Percentiles rank a stretch among this genome's conserved stretches.
These are phyloP conservation scores for Breviolum minutum DNA, from an alignment of 73 alveolate genomes.

Conservation along the genomic window DNA sequence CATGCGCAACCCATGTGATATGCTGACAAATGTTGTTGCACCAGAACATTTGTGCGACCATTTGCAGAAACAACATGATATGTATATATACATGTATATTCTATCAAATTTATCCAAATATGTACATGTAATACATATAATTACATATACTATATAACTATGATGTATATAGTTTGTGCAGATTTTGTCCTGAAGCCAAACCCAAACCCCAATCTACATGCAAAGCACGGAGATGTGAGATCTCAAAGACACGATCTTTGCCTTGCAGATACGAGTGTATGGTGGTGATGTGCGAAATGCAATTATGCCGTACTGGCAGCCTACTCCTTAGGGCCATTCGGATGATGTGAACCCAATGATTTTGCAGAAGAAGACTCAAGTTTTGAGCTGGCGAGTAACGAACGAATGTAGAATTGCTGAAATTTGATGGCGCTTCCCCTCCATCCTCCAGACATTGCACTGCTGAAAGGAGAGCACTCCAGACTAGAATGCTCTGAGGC, in stretches of 20 bases:
- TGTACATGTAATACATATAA: too few species aligned
- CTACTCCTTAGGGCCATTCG: neutral
- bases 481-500: neutral
- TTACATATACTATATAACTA: too few species aligned
- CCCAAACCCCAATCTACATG: too few species aligned
- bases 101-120: too few species aligned
- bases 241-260: neutral
- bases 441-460: neutral
- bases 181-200: too few species aligned
- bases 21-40: too few species aligned
- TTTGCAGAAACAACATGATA: neutral
- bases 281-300: conserved; percentile 94
- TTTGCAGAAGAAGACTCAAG: neutral
- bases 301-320: conserved; percentile 87
- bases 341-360: neutral
- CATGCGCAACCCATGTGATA: neutral
- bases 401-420: neutral
- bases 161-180: too few species aligned
- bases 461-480: neutral
- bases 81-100: too few species aligned
- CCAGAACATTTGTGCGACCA: neutral
- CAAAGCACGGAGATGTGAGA: neutral
- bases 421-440: neutral
- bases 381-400: neutral
- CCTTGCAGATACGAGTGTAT: conserved; percentile 62